Base-by-base conservation (phyloP, 768 basidiomycete genomes). In the Ramaria sp. region DNA sequence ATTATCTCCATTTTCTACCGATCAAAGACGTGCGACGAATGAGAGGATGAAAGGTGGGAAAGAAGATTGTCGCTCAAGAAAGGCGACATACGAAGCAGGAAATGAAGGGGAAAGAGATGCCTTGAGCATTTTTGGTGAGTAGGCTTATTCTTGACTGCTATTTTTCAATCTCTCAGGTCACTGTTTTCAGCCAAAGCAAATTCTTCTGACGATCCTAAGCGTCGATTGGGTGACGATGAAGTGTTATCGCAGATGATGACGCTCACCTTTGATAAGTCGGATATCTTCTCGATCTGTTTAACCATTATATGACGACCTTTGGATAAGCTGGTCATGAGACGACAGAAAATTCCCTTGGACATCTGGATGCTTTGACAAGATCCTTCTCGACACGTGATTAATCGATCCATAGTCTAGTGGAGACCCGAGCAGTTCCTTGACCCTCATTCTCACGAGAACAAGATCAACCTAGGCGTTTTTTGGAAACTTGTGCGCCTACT, bases 91-190 rank as follows among this genome's bases (percentile, higher is more conserved):
- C 17, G 61, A 72, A 4, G 69, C 73, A 42, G 80, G 78, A 3
- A 60, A 63, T 13, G 61, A 62, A 27, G 53, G 42, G 2, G 64
- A 63, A 24, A 76, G 75, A 49, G 82, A 83, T 63, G 71, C 81
- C 27, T 68, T 83, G 60, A 80, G 79, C 57, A 67, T 82, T n/a
- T 69, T 83, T 12, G 77, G 82, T 81, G 57, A 53, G 71, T 61
- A 27, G 27, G 27, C 27, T 27, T n/a, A n/a, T n/a, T 5, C 2
- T 27, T 27, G 27, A 27, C 27, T 27, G 27, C 27, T 27, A 2
- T 27, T 27, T 5, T 5, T 27, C 27, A 27, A 5, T 5, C 34
- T n/a, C 42, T 22, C 41, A 56, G 9, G 50, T 45, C 22, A 3
- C 9, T 39, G 12, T 22, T 37, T 41, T 12, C 41, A 81, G 80